phyloP scores from a whole-genome alignment of 164 flowering plant species.

The Tinospora cordifolia region DNA sequence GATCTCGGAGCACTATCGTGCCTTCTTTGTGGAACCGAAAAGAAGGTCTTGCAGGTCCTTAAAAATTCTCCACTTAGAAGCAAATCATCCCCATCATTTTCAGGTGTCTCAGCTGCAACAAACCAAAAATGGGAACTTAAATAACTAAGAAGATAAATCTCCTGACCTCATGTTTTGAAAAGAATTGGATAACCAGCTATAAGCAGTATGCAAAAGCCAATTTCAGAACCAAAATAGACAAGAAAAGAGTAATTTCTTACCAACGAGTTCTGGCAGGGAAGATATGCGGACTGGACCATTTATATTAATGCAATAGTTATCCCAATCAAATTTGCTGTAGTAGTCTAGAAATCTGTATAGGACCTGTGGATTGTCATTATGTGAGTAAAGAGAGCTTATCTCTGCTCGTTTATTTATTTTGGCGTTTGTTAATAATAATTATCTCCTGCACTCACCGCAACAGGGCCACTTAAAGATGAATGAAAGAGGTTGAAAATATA shows the following conservation, averaged over 20 bases:
- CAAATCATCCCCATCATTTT: conserved; percentile 37
- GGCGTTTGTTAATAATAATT: not conserved
- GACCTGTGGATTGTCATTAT: conserved; percentile 38
- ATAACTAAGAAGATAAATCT: not conserved
- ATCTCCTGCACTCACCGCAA: conserved; percentile 45
- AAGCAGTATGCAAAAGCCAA: not conserved
- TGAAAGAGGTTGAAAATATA: conserved; percentile 73
- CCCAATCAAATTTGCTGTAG: conserved; percentile 90
- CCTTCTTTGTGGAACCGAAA: conserved; percentile 47
- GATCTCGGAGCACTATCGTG: conserved; percentile 31
- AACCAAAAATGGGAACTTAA: conserved; percentile 7
- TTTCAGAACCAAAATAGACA: not conserved
- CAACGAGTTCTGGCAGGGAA: conserved; percentile 58
- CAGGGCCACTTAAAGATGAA: conserved; percentile 60
- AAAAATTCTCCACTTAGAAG: conserved; percentile 63
- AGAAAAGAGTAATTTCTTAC: conserved; percentile 32
- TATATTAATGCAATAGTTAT: conserved; percentile 63
- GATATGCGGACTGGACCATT: conserved; percentile 58
- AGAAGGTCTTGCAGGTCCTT: conserved; percentile 40
- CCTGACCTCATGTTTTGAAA: not conserved
- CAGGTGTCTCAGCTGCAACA: conserved; percentile 57
- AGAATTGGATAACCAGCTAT: not conserved
- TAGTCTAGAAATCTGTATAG: conserved; percentile 63
- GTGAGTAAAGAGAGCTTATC: not conserved
- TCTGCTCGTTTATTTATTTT: not conserved